Evolutionary conservation across 352 stramenopile species (phyloP), one percentile per base, ranked within the genome.

Genomic region (Pythium graminicola): DNA sequence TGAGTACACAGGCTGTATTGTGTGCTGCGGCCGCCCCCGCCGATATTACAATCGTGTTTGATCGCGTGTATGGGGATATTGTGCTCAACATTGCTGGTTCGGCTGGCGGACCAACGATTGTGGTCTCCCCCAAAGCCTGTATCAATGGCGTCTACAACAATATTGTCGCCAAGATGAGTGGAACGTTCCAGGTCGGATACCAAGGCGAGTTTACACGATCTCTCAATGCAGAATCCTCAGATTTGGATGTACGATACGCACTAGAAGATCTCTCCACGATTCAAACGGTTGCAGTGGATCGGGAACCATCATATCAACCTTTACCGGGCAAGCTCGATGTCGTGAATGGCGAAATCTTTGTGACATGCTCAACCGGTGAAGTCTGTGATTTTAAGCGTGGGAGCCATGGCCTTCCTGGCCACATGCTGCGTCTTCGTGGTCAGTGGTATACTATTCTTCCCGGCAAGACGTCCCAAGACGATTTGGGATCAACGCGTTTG

Each of bases 171-270:
- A 72, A 61, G 38, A 89, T 92, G 76, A 92, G 81, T 26, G 79
- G 81, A 1, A 93, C 79, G 16, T 90, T 90, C 57, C 78, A 88
- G 53, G 58, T 93, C 7, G 77, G 78, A 0, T 90, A 88, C 56
- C 65, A 70, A 13, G 72, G 62, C 23, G 60, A 64, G 28, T 88
- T 73, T 40, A 93, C 79, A 0, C 72, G 70, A 0, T 65, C 76
- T 0, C 43, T 93, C 17, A 89, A 93, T 26, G 68, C 77, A 1
- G 75, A 87, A 47, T 89, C 79, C 1, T 81, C 62, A n/a, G 74
- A 62, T 1, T 49, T 73, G 17, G 78, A 89, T 23, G 49, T 92
- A 8, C 73, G 76, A 4, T 86, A 80, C 47, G 78, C 78, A 1
- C 59, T 92, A 0, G 81, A 92, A 54, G 69, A 81, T 40, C 55